Conservation (phyloP, 352 stramenopile genomes). For the Discostella stelligera region DNA sequence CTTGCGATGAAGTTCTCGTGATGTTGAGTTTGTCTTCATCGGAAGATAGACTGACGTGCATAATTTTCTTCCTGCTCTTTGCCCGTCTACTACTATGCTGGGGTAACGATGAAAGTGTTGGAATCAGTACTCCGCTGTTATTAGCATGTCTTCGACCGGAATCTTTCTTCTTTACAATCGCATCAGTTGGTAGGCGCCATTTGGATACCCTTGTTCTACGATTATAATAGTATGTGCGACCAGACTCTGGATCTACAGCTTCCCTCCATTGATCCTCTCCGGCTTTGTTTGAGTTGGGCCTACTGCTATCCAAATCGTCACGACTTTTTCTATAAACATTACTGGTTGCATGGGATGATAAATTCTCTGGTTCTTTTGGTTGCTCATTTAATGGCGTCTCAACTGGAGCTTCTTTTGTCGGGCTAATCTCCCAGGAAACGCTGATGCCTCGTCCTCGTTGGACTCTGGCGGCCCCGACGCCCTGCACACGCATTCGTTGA, state of each 20-base stretch:
- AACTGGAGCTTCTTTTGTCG: slow-evolving; percentile 2
- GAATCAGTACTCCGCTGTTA: neutral
- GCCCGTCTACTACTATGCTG: neutral
- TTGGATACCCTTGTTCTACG: slow-evolving; percentile 27
- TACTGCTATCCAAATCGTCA: neutral
- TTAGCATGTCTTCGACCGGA: slow-evolving; percentile 1
- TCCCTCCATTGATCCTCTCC: slow-evolving; percentile 38
- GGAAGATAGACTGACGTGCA: neutral
- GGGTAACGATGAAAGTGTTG: neutral
- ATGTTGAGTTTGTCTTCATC: neutral
- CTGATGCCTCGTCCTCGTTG: slow-evolving; percentile 6
- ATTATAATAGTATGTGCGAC: slow-evolving; percentile 68
- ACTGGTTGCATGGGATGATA: neutral
- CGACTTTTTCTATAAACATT: neutral
- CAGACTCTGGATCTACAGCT: slow-evolving; percentile 51
- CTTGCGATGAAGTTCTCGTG: neutral
- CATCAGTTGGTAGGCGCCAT: slow-evolving; percentile 37
- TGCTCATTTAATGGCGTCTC: neutral
- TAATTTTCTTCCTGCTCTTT: neutral
- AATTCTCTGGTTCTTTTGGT: neutral
- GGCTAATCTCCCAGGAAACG: slow-evolving; percentile 19
- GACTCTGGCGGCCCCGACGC: neutral
- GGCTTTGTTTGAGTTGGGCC: neutral
- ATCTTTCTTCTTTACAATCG: slow-evolving; percentile 17
- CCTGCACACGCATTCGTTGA: slow-evolving; percentile 7